Evolutionary conservation across 2,329 filamentous ascomycete species (phyloP), one percentile per base, ranked within the genome.

Genomic region (Gremmenia infestans): DNA sequence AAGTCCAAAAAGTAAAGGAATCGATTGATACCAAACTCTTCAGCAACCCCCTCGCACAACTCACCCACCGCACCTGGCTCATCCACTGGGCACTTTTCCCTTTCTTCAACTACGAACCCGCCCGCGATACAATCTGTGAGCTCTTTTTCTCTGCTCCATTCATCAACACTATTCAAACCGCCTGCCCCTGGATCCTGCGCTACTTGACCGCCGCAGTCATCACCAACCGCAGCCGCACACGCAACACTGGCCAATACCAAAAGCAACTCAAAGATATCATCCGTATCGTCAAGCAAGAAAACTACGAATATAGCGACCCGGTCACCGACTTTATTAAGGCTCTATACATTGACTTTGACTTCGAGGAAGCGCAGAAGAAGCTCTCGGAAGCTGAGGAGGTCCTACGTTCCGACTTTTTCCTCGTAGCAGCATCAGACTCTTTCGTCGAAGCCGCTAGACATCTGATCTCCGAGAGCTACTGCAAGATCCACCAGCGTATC

Each of bases 141-240:
- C 86, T 97, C 72, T 94, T 97, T 82, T 97, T 99, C 83, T 95
- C 89, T 62, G 89, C 92, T 63, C 83, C 91, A 67, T 99, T 91
- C 81, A 99, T 99, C 85, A 99, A 97, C 84, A 97, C 93, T 68
- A 97, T 99, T 73, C 94, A 99, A 82, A 97, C 94, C 57, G 88
- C 86, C 68, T 97, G 91, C 80, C 93, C 94, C 6, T 99, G 94
- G 94, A 86, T 96, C 62, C 81, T 99, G 68, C 87, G 94, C 66
- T 99, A 99, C 76, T 82, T 99, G 57, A 86, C 91, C 58, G 92
- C 91, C 50, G 89, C 93, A 64, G 93, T 99, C 68, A 96, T 99
- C 74, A 96, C 92, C 60, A 94, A 93, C 78, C 89, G 91, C 59
- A 86, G 80, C 72, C 87, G 91, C 63, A 81, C 65, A 40, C 87